Percentiles rank a stretch among this genome's conserved stretches.
Evolutionary conservation across 176 grass and related monocot genomes (phyloP).

Genomic region (Oryza meyeriana): DNA sequence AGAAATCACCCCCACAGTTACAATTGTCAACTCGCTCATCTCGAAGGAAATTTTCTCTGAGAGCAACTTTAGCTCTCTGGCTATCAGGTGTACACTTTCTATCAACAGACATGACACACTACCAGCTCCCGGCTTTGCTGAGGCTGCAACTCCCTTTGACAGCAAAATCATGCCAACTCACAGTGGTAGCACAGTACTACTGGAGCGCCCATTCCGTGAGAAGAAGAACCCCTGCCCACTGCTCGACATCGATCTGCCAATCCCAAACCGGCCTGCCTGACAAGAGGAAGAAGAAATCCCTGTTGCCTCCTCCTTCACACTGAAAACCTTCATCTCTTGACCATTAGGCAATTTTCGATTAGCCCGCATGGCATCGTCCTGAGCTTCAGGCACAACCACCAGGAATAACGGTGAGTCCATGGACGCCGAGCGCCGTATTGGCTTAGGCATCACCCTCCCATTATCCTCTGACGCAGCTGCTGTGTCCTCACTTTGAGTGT

Average conservation of each 20-base stretch:
- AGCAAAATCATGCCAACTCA: constrained; percentile 38
- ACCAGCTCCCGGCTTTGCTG: constrained; percentile 63
- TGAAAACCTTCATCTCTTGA: constrained; percentile 30
- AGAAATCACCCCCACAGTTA: constrained; percentile 12
- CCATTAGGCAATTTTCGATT: constrained; percentile 25
- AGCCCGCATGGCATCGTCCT: not conserved
- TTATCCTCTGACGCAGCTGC: not conserved
- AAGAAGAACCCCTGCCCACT: constrained; percentile 49
- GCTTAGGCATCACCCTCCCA: constrained; percentile 1
- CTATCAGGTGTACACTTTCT: not conserved
- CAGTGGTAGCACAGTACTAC: constrained; percentile 35
- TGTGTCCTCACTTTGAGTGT: constrained; percentile 24
- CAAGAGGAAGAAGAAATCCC: constrained; percentile 39
- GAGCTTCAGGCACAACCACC: constrained; percentile 26
- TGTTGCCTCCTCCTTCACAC: constrained; percentile 30
- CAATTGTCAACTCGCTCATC: constrained; percentile 1
- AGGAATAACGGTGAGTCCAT: constrained; percentile 53
- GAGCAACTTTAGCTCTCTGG: constrained; percentile 28
- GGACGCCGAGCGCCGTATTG: constrained; percentile 44
- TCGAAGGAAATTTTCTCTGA: constrained; percentile 20
- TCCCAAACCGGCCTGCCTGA: constrained; percentile 29
- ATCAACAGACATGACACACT: constrained; percentile 35
- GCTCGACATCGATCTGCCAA: constrained; percentile 59
- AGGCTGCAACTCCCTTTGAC: constrained; percentile 36
- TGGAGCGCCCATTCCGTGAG: constrained; percentile 35